Percentiles rank a stretch among this genome's conserved stretches.
Evolutionary conservation across 2,329 filamentous ascomycete genomes (phyloP).

Genomic region (Lasiodiplodia gonubiensis): DNA sequence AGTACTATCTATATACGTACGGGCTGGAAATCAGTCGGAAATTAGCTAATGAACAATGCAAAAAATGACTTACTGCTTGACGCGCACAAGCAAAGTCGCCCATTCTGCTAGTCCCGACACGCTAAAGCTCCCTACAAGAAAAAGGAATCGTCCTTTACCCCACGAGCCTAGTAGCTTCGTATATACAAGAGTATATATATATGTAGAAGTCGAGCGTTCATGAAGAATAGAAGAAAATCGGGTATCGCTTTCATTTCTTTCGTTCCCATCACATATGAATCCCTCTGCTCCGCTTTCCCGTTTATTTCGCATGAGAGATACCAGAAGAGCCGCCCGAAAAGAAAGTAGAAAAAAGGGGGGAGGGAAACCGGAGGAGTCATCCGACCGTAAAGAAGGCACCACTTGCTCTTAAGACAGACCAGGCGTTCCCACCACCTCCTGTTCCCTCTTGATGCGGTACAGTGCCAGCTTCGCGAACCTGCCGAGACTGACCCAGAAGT

Average conservation of each 20-base stretch:
- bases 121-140: not conserved
- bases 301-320: not conserved
- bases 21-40: not conserved
- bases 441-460: conserved; percentile 74
- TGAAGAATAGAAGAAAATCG: conserved; percentile 8
- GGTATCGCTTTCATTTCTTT: conserved; percentile 24
- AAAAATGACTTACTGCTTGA: not conserved
- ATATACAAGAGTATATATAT: not conserved
- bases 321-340: not conserved
- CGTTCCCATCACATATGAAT: conserved; percentile 6
- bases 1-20: not conserved
- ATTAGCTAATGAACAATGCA: not conserved
- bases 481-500: conserved; percentile 89
- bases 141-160: not conserved
- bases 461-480: conserved; percentile 88
- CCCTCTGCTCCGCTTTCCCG: not conserved
- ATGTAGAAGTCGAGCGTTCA: not conserved
- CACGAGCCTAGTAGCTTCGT: not conserved
- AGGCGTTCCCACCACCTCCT: not conserved
- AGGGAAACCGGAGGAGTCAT: not conserved
- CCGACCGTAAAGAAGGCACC: not conserved
- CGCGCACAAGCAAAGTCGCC: not conserved
- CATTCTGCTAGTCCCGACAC: not conserved
- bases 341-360: not conserved
- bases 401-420: not conserved